Conservation (phyloP, 2,329 filamentous ascomycete genomes). For the Venturia asperata region DNA sequence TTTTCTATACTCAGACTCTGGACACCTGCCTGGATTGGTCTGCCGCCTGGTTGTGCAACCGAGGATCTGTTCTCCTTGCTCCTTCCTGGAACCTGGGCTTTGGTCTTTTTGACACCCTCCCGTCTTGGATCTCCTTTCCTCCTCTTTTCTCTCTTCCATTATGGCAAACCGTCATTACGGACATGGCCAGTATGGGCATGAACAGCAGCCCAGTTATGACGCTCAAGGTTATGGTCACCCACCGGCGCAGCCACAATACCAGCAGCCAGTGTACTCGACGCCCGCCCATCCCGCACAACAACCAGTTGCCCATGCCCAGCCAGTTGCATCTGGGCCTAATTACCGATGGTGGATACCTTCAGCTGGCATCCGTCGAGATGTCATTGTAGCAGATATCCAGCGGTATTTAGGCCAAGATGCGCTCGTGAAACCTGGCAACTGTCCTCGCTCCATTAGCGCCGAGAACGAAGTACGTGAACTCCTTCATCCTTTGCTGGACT, state of each 20-base stretch:
- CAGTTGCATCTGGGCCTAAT: constrained; percentile 21
- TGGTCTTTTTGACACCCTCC: neutral
- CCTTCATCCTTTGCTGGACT: constrained; percentile 20
- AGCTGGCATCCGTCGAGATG: constrained; percentile 45
- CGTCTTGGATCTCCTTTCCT: neutral
- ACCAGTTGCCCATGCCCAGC: neutral
- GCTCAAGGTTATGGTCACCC: neutral
- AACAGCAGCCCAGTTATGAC: constrained; percentile 2
- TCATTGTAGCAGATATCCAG: constrained; percentile 48
- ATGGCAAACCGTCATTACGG: constrained; percentile 12
- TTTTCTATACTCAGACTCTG: neutral
- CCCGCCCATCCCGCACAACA: neutral
- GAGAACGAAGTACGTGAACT: constrained; percentile 37
- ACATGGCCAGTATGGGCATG: neutral
- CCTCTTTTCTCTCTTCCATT: neutral
- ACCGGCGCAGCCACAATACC: constrained; percentile 1
- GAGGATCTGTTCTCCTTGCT: constrained; percentile 9
- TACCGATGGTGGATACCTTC: constrained; percentile 45
- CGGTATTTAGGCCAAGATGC: constrained; percentile 46
- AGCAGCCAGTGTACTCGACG: constrained; percentile 1
- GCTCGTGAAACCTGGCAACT: constrained; percentile 39
- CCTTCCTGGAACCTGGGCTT: constrained; percentile 4
- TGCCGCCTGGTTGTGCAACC: neutral
- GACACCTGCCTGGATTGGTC: constrained; percentile 1
- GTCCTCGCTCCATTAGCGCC: constrained; percentile 20